Evolutionary conservation across 140 eudicot genomes (phyloP), one percentile per base, ranked within the genome.

Genomic region (Erigeron philadelphicus): DNA sequence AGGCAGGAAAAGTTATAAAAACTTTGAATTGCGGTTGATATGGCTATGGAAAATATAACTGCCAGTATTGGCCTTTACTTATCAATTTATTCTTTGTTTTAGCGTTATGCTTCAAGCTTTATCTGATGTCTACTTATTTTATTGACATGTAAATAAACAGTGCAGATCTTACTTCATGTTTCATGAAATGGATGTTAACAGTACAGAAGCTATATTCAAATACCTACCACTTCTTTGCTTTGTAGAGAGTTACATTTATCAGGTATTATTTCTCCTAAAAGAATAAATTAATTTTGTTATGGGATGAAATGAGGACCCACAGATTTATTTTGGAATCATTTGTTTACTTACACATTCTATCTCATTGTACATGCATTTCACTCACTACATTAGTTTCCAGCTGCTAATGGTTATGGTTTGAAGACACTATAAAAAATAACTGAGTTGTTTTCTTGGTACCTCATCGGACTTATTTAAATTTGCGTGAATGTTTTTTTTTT

Each of bases 151-250:
- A 35, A 64, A 44, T 74, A 61, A 16, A 55, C 95, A 93, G 98
- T 86, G 93, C 87, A 89, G 96, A 78, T 93, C 98, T 57, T 93
- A 93, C 76, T 89, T 93, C 77, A 86, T 93, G 98, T 93, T 93
- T 78, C 98, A 93, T 64, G 78, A 78, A 56, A 83, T 93, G 96
- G 98, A 93, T 76, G 85, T 77, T n/a, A 76, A 74, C 69, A 79
- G 76, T 76, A 89, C 88, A 5, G 89, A 81, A 40, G 71, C 84
- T 35, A 61, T 89, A 64, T 93, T 93, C 83, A 86, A 74, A 83
- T 76, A 89, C 71, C 70, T 93, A 48, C 98, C 96, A 2, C 55
- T 81, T 71, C 96, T 93, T 81, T 93, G 94, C 68, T 93, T 93
- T 79, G 75, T 94, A 15, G 98, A 93, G 76, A 89, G 98, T 73